phyloP scores from a whole-genome alignment of 495 filamentous ascomycete genomes.

The Corynascus novoguineensis region DNA sequence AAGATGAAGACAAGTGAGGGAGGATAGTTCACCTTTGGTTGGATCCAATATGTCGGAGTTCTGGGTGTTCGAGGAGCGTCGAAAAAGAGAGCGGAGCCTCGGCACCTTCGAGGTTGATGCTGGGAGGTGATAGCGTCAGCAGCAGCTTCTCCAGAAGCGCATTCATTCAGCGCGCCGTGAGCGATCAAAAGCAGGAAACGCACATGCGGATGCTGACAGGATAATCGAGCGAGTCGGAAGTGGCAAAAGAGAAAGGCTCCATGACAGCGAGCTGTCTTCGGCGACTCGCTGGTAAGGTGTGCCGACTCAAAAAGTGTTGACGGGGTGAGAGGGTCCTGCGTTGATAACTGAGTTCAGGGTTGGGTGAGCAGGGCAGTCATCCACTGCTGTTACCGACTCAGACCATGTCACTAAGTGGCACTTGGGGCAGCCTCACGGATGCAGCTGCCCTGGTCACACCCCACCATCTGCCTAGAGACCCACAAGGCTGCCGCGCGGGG shows the following conservation, averaged over 20 bases:
- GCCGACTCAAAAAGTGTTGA: background rate
- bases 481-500: background rate
- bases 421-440: no score
- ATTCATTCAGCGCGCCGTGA: background rate
- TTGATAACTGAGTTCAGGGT: background rate
- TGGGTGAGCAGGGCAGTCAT: background rate
- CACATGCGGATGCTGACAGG: constrained; percentile 74
- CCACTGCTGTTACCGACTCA: no score
- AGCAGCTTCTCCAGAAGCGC: background rate
- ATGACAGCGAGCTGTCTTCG: constrained; percentile 40
- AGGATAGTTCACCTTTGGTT: constrained; percentile 45
- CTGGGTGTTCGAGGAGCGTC: constrained; percentile 65
- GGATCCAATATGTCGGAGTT: constrained; percentile 80
- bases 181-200: background rate
- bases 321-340: background rate
- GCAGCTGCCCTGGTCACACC: background rate
- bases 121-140: background rate
- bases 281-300: background rate
- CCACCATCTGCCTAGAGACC: background rate
- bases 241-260: constrained; percentile 94
- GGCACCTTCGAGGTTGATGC: constrained; percentile 77
- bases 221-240: constrained; percentile 70
- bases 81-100: constrained; percentile 75
- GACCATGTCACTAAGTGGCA: background rate
- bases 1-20: background rate